Percentiles rank a stretch among this genome's conserved stretches.
Evolutionary conservation across 176 grass and related monocot genomes (phyloP).

Genomic region (Aegilops longissima): DNA sequence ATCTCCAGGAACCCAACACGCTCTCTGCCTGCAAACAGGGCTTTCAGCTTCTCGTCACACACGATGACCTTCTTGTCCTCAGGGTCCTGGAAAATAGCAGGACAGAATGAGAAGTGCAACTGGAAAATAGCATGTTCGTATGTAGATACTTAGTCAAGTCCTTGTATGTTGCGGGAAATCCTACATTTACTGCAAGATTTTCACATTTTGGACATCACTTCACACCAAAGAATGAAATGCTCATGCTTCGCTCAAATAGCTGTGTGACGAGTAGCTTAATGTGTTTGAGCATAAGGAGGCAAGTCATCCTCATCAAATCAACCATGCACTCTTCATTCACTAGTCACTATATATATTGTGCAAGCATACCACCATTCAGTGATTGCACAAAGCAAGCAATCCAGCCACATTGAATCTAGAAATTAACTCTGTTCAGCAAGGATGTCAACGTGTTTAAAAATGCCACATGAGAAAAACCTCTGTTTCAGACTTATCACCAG

Average conservation of each 20-base stretch:
- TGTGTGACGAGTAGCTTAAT: not conserved
- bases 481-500: not conserved
- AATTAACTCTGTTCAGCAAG: not conserved
- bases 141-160: not conserved
- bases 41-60: slow-evolving; percentile 90
- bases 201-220: not conserved
- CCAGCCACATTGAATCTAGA: not conserved
- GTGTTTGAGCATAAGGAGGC: not conserved
- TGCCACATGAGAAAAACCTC: not conserved
- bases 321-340: not conserved
- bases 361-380: not conserved
- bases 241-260: not conserved
- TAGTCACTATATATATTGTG: not conserved
- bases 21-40: slow-evolving; percentile 66
- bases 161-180: not conserved
- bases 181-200: not conserved
- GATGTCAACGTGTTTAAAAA: not conserved
- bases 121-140: not conserved
- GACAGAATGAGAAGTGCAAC: not conserved
- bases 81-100: slow-evolving; percentile 60
- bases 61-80: slow-evolving; percentile 71
- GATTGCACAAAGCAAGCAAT: not conserved
- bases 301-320: not conserved
- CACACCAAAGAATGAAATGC: not conserved
- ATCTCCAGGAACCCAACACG: slow-evolving; percentile 93